Percentiles rank a stretch among this genome's conserved stretches.
Evolutionary conservation across 2,329 filamentous ascomycete genomes (phyloP).

Genomic region (Trematosphaeria pertusa): DNA sequence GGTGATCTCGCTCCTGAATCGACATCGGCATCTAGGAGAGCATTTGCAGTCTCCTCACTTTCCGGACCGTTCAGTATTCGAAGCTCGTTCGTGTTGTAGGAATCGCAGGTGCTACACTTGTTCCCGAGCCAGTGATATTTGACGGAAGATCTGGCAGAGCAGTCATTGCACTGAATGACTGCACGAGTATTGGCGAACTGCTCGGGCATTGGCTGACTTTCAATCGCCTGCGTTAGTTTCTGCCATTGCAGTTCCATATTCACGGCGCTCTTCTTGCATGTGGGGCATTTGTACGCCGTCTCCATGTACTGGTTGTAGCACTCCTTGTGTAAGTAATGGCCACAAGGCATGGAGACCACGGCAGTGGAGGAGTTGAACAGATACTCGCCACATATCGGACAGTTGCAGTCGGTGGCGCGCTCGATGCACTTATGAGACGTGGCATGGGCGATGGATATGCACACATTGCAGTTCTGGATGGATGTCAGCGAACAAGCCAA

Average conservation of each 20-base stretch:
- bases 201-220: slow-evolving; percentile 87
- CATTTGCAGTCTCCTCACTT: slow-evolving; percentile 44
- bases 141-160: slow-evolving; percentile 83
- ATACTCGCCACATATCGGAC: slow-evolving; percentile 95
- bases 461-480: slow-evolving; percentile 75
- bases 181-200: slow-evolving; percentile 82
- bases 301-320: slow-evolving; percentile 91
- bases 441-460: slow-evolving; percentile 87
- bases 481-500: slow-evolving; percentile 28
- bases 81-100: slow-evolving; percentile 60
- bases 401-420: slow-evolving; percentile 91
- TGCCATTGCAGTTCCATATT: slow-evolving; percentile 98
- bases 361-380: slow-evolving; percentile 90
- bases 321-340: slow-evolving; percentile 90
- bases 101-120: slow-evolving; percentile 74
- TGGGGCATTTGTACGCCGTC: slow-evolving; percentile 92
- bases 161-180: slow-evolving; percentile 92
- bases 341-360: slow-evolving; percentile 93
- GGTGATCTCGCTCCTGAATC: slow-evolving; percentile 33
- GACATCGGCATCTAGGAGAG: slow-evolving; percentile 35
- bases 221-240: slow-evolving; percentile 86
- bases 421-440: slow-evolving; percentile 93
- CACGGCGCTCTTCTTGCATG: slow-evolving; percentile 94
- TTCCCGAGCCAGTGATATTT: slow-evolving; percentile 94
- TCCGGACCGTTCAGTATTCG: slow-evolving; percentile 51